phyloP scores from a whole-genome alignment of 2,329 filamentous ascomycete species.

The Talaromyces pinophilus region DNA sequence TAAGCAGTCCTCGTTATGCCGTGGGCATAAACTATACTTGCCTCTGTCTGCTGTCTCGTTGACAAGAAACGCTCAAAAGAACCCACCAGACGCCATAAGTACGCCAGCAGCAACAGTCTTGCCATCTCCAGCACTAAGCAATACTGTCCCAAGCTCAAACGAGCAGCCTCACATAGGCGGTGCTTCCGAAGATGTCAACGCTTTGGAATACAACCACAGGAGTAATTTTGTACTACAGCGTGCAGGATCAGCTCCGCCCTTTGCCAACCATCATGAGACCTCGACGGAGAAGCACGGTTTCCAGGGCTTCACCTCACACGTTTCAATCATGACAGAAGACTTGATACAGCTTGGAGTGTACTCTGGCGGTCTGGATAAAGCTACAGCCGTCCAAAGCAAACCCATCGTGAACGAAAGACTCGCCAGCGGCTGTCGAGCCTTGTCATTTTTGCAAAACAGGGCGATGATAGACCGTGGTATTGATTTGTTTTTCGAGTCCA shows the following conservation, averaged over 20 bases:
- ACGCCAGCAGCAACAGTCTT: not conserved
- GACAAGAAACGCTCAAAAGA: not conserved
- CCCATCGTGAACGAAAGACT: not conserved
- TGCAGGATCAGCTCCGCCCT: not conserved
- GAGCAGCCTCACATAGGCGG: not conserved
- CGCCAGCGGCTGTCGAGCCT: not conserved
- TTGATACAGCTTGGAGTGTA: not conserved
- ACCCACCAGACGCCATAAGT: not conserved
- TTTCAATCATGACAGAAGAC: not conserved
- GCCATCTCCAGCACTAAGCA: not conserved
- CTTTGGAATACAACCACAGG: not conserved
- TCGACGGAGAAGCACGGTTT: not conserved
- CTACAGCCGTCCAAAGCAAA: not conserved
- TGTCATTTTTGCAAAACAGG: not conserved
- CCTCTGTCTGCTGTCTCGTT: not conserved
- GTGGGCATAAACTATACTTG: too few species aligned
- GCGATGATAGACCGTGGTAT: conserved; percentile 9
- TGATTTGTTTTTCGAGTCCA: not conserved
- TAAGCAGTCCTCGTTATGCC: not conserved
- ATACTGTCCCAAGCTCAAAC: not conserved
- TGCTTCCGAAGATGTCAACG: not conserved
- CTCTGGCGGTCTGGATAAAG: not conserved
- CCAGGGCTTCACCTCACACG: not conserved
- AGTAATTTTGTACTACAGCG: not conserved
- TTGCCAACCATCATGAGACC: not conserved